A percentile compares a stretch with the other conserved stretches of the same genome.
Conservation (phyloP, 805 yeast species). For the Zygotorulaspora florentina region DNA sequence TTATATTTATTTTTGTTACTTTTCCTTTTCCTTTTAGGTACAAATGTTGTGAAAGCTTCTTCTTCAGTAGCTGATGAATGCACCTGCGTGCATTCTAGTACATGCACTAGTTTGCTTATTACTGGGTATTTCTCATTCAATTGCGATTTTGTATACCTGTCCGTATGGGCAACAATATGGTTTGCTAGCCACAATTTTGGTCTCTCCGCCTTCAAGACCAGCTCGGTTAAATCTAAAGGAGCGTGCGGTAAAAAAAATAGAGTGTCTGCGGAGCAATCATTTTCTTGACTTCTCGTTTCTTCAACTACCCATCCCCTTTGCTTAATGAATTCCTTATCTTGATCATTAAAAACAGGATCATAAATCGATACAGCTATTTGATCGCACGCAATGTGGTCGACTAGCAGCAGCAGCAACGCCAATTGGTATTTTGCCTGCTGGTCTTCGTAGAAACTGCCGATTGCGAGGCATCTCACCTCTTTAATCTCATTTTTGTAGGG, state of each 20-base stretch:
- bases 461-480: conserved; percentile 60
- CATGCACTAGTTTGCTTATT: conserved; percentile 38
- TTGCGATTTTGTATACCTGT: conserved; percentile 43
- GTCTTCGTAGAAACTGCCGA: conserved; percentile 62
- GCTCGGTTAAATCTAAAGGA: conserved; percentile 51
- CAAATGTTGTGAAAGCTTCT: conserved; percentile 25
- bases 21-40: conserved; percentile 17
- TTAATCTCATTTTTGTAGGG: conserved; percentile 13
- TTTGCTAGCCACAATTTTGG: conserved; percentile 49
- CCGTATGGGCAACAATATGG: conserved; percentile 50
- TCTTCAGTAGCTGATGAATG: not conserved
- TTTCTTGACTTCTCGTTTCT: conserved; percentile 23
- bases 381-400: conserved; percentile 16
- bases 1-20: conserved; percentile 18
- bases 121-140: conserved; percentile 43
- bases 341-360: conserved; percentile 58
- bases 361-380: conserved; percentile 42
- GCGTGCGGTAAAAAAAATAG: conserved; percentile 75
- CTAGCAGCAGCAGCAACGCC: conserved; percentile 49
- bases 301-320: conserved; percentile 31
- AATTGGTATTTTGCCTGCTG: conserved; percentile 62
- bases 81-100: not conserved
- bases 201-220: conserved; percentile 30
- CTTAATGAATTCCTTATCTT: conserved; percentile 41
- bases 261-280: conserved; percentile 19